phyloP scores from a whole-genome alignment of 768 basidiomycete species.

The Pleurotus tuber-regium region DNA sequence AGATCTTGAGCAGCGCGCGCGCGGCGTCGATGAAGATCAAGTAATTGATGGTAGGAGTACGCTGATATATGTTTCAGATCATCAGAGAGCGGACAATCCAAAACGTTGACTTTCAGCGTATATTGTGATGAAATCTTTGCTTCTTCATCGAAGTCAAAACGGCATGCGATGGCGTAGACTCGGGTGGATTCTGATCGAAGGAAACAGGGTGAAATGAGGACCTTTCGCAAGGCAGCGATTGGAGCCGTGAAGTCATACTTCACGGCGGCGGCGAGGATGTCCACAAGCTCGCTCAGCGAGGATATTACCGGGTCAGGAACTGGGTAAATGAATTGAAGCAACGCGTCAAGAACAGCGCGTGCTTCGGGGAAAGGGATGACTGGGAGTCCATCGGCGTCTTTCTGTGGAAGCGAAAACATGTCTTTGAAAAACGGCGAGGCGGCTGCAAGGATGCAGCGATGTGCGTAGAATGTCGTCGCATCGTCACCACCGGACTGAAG shows the following conservation, averaged over 20 bases:
- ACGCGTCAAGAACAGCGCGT: constrained; percentile 37
- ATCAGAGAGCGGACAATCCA: constrained; percentile 55
- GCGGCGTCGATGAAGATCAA: constrained; percentile 57
- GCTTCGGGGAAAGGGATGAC: constrained; percentile 57
- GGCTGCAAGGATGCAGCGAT: constrained; percentile 56
- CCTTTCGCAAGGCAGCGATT: constrained; percentile 43
- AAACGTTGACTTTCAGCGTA: constrained; percentile 51
- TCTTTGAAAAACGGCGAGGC: constrained; percentile 69
- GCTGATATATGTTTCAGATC: constrained; percentile 67
- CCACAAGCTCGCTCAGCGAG: constrained; percentile 52
- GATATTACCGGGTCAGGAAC: constrained; percentile 49
- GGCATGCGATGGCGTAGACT: constrained; percentile 70
- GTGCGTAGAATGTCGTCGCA: constrained; percentile 53
- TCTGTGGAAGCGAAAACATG: constrained; percentile 67
- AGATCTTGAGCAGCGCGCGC: constrained; percentile 45
- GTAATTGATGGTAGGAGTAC: constrained; percentile 64
- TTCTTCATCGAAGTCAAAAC: constrained; percentile 63
- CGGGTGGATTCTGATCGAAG: constrained; percentile 48
- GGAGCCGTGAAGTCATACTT: constrained; percentile 63
- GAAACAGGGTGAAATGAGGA: constrained; percentile 51
- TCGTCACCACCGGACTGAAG: constrained; percentile 43
- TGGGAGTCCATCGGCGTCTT: constrained; percentile 29
- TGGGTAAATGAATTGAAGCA: constrained; percentile 65
- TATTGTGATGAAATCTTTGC: constrained; percentile 56
- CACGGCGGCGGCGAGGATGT: constrained; percentile 48